Base-by-base conservation (phyloP, 805 yeast species). In the Ogataea paraovalis region DNA sequence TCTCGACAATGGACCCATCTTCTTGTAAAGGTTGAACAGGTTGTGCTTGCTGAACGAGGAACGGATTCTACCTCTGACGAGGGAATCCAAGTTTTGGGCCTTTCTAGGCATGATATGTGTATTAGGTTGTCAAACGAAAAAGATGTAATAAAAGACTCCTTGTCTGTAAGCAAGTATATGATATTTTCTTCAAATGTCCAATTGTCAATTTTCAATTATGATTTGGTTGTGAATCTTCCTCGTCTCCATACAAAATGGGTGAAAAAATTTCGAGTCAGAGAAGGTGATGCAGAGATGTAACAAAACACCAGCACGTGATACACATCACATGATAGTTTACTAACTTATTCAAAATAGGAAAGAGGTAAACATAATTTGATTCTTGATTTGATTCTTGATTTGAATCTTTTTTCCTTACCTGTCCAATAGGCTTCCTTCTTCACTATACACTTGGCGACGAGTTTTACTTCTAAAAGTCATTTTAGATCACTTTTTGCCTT, bases 41-140 rank as follows among this genome's bases (percentile, higher is more conserved):
- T 92, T 92, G 69, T 81, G 82, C 70, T 90, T 90, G 79, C 88
- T 91, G 85, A 88, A 87, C 21, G 97, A 86, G 50, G 96, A 79
- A 58, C 97, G 85, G 57, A 94, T 76, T 49, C 87, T 56, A 41
- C 65, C 69, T 45, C 67, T 56, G 22, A 58, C 57, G 34, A 65
- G 61, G 41, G 69, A 65, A 53, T 58, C 52, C 44, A 62, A 36
- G 42, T 65, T 62, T 40, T 46, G 52, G 30, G 64, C 53, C 46
- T 57, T 61, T 54, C 62, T 62, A 4, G 68, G 66, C 68, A 65
- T 64, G 36, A 5, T 18, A n/a, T n/a, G n/a, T n/a, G n/a, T n/a
- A n/a, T n/a, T n/a, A n/a, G n/a, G n/a, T n/a, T n/a, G n/a, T n/a
- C n/a, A n/a, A n/a, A n/a, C n/a, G n/a, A n/a, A n/a, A n/a, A n/a